These are phyloP conservation scores for Flaveria brownii DNA, from an alignment of 129 eudicot species.

Conservation along the genomic window DNA sequence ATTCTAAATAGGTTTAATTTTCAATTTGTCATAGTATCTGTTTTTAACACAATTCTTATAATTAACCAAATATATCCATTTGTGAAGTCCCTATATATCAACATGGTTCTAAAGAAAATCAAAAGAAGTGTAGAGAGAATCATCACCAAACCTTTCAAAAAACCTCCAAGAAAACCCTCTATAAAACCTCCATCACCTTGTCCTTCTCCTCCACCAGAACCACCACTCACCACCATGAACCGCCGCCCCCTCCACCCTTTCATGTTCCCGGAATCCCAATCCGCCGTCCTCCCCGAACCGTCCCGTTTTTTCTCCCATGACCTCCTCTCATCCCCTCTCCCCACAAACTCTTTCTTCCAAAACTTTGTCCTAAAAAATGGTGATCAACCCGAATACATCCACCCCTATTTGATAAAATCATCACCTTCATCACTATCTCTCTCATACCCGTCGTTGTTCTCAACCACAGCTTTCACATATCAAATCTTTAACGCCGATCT, in stretches of 20 bases:
- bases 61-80: slow-evolving; percentile 1
- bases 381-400: slow-evolving; percentile 91
- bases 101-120: slow-evolving; percentile 59
- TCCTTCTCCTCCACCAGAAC: slow-evolving; percentile 49
- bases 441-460: slow-evolving; percentile 66
- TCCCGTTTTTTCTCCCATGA: slow-evolving; percentile 60
- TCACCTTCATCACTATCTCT: slow-evolving; percentile 57
- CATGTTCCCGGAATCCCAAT: slow-evolving; percentile 63
- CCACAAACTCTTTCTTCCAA: slow-evolving; percentile 89
- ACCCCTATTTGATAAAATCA: slow-evolving; percentile 73
- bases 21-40: neutral
- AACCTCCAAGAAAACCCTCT: slow-evolving; percentile 40
- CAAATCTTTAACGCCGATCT: slow-evolving; percentile 70
- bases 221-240: slow-evolving; percentile 34
- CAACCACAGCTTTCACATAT: slow-evolving; percentile 54
- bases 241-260: slow-evolving; percentile 47
- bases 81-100: slow-evolving; percentile 7
- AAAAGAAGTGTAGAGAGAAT: slow-evolving; percentile 49
- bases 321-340: slow-evolving; percentile 76
- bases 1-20: neutral
- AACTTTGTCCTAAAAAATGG: slow-evolving; percentile 85
- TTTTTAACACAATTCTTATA: neutral
- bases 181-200: slow-evolving; percentile 34
- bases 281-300: slow-evolving; percentile 85
- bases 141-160: slow-evolving; percentile 64